Conservation (phyloP, 805 yeast species). For the Yarrowia divulgata region DNA sequence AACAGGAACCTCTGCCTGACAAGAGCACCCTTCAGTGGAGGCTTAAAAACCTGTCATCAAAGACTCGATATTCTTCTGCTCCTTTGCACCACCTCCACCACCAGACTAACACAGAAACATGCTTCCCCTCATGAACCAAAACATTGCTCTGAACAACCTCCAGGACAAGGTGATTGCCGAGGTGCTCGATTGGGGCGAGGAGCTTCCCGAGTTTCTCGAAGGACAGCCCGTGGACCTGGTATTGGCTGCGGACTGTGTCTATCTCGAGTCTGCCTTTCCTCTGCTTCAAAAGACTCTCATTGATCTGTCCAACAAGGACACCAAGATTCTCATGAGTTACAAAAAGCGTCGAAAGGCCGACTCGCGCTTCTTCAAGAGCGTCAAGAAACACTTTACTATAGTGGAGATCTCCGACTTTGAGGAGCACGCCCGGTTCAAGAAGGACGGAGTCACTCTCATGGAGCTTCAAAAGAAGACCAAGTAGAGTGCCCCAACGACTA, state of each 20-base stretch:
- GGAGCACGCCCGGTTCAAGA: constrained; percentile 31
- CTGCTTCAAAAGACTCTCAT: constrained; percentile 58
- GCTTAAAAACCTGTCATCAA: too few species aligned
- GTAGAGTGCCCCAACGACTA: background rate
- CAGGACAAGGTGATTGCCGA: constrained; percentile 53
- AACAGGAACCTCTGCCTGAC: too few species aligned
- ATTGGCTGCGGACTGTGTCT: constrained; percentile 68
- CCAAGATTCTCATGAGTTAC: constrained; percentile 60
- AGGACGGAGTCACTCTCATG: constrained; percentile 30
- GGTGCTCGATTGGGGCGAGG: constrained; percentile 58
- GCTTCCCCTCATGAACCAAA: constrained; percentile 57
- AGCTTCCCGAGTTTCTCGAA: constrained; percentile 52
- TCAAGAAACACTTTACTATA: constrained; percentile 31
- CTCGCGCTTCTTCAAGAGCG: constrained; percentile 50
- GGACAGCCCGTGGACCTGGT: constrained; percentile 54
- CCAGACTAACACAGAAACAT: constrained; percentile 47
- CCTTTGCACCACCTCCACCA: too few species aligned
- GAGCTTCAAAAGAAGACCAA: constrained; percentile 33
- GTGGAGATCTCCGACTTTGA: constrained; percentile 31
- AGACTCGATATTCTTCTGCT: too few species aligned
- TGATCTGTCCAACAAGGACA: constrained; percentile 53
- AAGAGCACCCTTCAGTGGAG: too few species aligned
- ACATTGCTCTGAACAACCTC: constrained; percentile 55
- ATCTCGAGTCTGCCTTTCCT: constrained; percentile 62
- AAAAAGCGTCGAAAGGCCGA: constrained; percentile 61